A percentile compares a stretch with the other conserved stretches of the same genome.
Conservation (phyloP, 768 basidiomycete genomes). For the Tylopilus cervinicoccineus region DNA sequence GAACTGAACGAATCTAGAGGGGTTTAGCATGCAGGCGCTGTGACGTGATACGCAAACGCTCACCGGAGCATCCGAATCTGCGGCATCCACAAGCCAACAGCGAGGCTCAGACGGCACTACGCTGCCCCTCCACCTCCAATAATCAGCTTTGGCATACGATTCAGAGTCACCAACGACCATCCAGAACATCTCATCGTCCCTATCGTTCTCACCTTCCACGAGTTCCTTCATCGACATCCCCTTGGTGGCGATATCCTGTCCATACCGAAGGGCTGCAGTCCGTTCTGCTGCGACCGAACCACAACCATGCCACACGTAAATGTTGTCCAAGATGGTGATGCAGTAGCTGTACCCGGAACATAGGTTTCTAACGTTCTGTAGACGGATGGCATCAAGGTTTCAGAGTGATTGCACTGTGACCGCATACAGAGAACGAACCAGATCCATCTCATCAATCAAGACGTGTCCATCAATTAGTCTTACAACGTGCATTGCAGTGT, state of each 20-base stretch:
- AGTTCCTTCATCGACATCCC: slow-evolving; percentile 49
- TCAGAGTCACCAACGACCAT: slow-evolving; percentile 74
- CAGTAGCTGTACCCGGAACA: slow-evolving; percentile 88
- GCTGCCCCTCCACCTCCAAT: slow-evolving; percentile 70
- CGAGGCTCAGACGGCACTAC: slow-evolving; percentile 42
- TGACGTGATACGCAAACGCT: slow-evolving; percentile 15
- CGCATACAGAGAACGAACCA: slow-evolving; percentile 39
- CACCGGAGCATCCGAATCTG: slow-evolving; percentile 37
- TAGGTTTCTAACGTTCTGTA: slow-evolving; percentile 57
- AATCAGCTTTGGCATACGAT: slow-evolving; percentile 68
- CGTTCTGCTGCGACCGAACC: slow-evolving; percentile 62
- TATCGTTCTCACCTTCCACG: slow-evolving; percentile 57
- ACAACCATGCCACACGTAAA: slow-evolving; percentile 80
- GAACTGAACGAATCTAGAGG: slow-evolving; percentile 44
- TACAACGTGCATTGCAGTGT: slow-evolving; percentile 78
- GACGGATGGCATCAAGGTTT: slow-evolving; percentile 4
- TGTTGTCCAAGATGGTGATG: slow-evolving; percentile 59
- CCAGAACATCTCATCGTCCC: slow-evolving; percentile 79
- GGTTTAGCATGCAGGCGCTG: slow-evolving; percentile 1
- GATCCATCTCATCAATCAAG: slow-evolving; percentile 67
- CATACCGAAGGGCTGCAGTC: slow-evolving; percentile 60
- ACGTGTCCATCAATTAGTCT: slow-evolving; percentile 48
- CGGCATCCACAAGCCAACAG: slow-evolving; percentile 56
- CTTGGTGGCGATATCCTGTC: slow-evolving; percentile 39
- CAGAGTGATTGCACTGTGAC: background rate